Evolutionary conservation across 169 alveolate species (phyloP).

Genomic region (Babesia bovis): DNA sequence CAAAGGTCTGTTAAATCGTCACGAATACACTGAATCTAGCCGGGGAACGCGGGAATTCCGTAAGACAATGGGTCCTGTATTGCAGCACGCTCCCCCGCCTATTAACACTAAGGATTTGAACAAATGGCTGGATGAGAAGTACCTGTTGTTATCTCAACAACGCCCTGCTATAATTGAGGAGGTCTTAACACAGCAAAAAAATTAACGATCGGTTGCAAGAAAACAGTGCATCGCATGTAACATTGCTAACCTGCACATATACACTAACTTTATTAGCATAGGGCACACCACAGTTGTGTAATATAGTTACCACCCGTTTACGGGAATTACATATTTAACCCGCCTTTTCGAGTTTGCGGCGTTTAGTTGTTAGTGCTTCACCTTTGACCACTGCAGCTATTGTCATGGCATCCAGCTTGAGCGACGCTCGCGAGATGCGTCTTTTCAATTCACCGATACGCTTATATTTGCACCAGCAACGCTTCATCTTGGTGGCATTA

Average conservation of each 20-base stretch:
- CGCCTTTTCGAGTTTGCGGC: neutral
- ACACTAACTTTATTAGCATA: neutral
- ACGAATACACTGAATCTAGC: constrained; percentile 48
- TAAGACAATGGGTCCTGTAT: constrained; percentile 48
- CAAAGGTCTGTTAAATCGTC: constrained; percentile 46
- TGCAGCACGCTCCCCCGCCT: constrained; percentile 8
- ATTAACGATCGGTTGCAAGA: neutral
- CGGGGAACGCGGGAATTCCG: constrained; percentile 33
- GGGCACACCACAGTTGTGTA: neutral
- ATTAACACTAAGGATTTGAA: constrained; percentile 17
- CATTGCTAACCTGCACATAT: neutral
- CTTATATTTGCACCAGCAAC: constrained; percentile 52
- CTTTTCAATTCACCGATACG: constrained; percentile 5
- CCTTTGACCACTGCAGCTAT: neutral
- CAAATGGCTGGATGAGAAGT: constrained; percentile 52
- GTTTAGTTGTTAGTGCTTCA: neutral
- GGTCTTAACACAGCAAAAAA: constrained; percentile 3
- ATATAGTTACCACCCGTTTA: neutral
- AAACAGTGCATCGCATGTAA: too few species aligned
- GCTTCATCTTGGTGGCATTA: constrained; percentile 16
- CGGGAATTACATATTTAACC: neutral
- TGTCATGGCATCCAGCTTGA: constrained; percentile 2
- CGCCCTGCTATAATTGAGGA: constrained; percentile 60
- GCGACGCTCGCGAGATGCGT: constrained; percentile 4
- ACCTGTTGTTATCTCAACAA: constrained; percentile 20